Evolutionary conservation across 176 grass and related monocot species (phyloP).

Genomic region (Triticum urartu): DNA sequence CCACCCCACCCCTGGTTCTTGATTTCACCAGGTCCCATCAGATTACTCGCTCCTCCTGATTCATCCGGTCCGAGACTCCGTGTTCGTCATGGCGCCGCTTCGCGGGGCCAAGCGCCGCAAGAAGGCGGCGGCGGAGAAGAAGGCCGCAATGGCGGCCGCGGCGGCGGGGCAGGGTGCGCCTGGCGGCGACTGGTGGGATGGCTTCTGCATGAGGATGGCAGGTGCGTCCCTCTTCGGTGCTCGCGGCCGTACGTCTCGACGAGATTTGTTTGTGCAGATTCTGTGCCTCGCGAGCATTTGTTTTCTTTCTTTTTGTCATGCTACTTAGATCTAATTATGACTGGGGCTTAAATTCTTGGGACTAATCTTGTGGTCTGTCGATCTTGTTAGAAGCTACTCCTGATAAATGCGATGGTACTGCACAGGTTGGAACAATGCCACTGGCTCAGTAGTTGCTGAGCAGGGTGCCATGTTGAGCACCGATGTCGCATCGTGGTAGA

Average conservation of each 20-base stretch:
- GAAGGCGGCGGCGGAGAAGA: constrained; percentile 54
- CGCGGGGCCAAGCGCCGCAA: constrained; percentile 43
- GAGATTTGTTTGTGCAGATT: constrained; percentile 37
- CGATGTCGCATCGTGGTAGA: neutral
- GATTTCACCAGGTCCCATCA: constrained; percentile 16
- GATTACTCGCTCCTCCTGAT: neutral
- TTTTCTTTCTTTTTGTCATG: neutral
- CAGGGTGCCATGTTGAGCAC: neutral
- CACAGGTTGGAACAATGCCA: constrained; percentile 23
- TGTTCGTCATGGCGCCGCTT: constrained; percentile 31
- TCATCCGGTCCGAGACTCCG: neutral
- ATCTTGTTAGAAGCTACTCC: neutral
- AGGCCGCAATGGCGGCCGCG: constrained; percentile 45
- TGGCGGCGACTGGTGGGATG: constrained; percentile 52
- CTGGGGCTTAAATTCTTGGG: neutral
- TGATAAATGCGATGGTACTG: constrained; percentile 5
- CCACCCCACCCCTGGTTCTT: constrained; percentile 6
- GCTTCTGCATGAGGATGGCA: constrained; percentile 48
- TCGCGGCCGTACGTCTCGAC: neutral
- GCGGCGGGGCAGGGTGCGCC: neutral
- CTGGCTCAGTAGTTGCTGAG: neutral
- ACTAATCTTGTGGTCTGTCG: neutral
- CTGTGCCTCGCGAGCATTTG: neutral
- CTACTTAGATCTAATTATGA: constrained; percentile 40
- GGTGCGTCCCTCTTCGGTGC: constrained; percentile 21